Base-by-base conservation (phyloP, 1,284 basidiomycete species). In the Erythrobasidium hasegawianum region DNA sequence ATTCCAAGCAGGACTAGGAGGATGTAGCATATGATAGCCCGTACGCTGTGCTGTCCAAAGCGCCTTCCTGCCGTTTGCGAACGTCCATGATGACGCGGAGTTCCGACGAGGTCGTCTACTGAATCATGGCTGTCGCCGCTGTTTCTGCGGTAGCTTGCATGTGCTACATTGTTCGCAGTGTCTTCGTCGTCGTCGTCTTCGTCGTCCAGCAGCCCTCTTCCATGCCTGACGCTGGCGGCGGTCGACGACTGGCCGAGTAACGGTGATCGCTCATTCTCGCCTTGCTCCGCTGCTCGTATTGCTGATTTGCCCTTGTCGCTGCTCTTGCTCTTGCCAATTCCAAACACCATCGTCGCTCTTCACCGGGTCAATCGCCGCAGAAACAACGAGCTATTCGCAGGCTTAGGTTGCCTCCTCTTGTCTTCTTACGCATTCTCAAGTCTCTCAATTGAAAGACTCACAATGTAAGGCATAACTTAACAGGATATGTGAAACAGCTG, bases 1-100 rank as follows among this genome's bases (percentile, higher is more conserved):
- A 60, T 39, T 49, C 67, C 64, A 26, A 69, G 52, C 33, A 69
- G 29, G 40, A 65, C 38, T 11, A 62, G 22, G 43, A 70, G 49
- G 39, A 59, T 24, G 54, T 66, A 45, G 66, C 67, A 69, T 24
- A 57, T 14, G 41, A 64, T 40, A 18, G 11, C 59, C 38, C 41
- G 41, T 53, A n/a, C 29, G 1, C 27, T 50, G 14, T 40, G 64
- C 33, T 27, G 16, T 33, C 40, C 24, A n/a, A 26, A 18, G 20
- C 50, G 49, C 33, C 62, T 47, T 8, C 29, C n/a, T 14, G 29
- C 3, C 8, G 40, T 29, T 9, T 18, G 26, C 11, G 61, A 4
- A 20, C 45, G 41, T 43, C 55, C 41, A 27, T 33, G 40, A 8
- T 40, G 11, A 40, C 62, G 56, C 43, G 43, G 43, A 47, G 18